These are phyloP conservation scores for Wickerhamomyces alni DNA, from an alignment of 805 yeast genomes.

Conservation along the genomic window DNA sequence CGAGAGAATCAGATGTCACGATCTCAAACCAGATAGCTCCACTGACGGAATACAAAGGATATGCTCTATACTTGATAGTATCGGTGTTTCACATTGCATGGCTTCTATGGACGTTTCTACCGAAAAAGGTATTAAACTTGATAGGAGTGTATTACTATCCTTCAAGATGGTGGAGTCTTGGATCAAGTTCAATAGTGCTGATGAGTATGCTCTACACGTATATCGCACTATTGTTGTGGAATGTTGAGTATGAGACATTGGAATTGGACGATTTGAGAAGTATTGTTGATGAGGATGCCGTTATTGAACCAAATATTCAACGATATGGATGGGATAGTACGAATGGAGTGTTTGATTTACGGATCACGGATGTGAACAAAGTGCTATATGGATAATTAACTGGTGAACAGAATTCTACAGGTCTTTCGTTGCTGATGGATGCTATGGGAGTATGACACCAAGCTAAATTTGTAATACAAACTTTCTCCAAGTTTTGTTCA, in stretches of 20 bases:
- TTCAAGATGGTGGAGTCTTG: conserved; percentile 86
- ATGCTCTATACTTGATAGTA: conserved; percentile 70
- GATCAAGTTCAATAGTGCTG: conserved; percentile 65
- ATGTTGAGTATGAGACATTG: conserved; percentile 67
- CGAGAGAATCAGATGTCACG: conserved; percentile 61
- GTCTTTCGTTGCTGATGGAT: no score
- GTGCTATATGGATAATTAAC: conserved; percentile 58
- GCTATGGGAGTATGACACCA: no score
- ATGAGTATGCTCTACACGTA: conserved; percentile 70
- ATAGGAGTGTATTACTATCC: conserved; percentile 71
- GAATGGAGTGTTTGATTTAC: conserved; percentile 84
- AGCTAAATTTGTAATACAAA: no score
- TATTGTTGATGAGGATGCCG: conserved; percentile 59
- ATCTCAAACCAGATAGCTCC: conserved; percentile 49
- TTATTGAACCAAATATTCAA: conserved; percentile 18
- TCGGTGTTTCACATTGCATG: conserved; percentile 50
- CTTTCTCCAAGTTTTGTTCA: no score
- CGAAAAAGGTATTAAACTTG: conserved; percentile 46
- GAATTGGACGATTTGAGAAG: conserved; percentile 53
- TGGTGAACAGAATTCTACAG: no score
- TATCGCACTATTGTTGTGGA: conserved; percentile 63
- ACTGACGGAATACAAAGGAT: conserved; percentile 81
- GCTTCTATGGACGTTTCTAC: conserved; percentile 71
- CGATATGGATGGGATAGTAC: conserved; percentile 51
- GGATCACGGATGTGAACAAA: conserved; percentile 62